Evolutionary conservation across 257 asterid genomes (phyloP).

Genomic region (Misopates orontium): DNA sequence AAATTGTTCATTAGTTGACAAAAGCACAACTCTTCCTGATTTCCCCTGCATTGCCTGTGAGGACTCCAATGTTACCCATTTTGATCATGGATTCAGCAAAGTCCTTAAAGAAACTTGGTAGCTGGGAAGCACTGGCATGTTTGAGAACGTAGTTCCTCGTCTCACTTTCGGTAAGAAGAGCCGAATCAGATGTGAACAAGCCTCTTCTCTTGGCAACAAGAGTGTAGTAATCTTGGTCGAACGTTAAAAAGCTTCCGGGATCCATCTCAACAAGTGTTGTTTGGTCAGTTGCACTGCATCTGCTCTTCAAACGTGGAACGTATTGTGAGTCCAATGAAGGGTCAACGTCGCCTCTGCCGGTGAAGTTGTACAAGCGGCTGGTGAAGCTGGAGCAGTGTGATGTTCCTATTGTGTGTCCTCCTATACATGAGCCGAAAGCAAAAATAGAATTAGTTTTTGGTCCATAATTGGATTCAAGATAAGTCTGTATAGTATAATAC

Average conservation of each 20-base stretch:
- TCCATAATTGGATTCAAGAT: neutral
- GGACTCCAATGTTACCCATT: conserved; percentile 51
- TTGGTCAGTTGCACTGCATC: conserved; percentile 41
- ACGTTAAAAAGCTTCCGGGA: conserved; percentile 51
- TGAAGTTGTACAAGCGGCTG: conserved; percentile 59
- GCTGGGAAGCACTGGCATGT: conserved; percentile 23
- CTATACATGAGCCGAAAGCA: conserved; percentile 21
- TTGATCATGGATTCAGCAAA: conserved; percentile 51
- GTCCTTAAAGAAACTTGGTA: conserved; percentile 38
- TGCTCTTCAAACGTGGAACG: conserved; percentile 32
- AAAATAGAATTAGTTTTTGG: neutral
- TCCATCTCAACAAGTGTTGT: conserved; percentile 56
- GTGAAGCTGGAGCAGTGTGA: conserved; percentile 57
- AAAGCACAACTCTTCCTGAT: conserved; percentile 48
- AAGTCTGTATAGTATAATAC: no score
- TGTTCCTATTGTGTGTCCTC: conserved; percentile 60
- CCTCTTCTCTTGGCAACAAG: conserved; percentile 48
- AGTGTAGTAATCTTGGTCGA: conserved; percentile 44
- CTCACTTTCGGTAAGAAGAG: conserved; percentile 41
- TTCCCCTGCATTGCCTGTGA: conserved; percentile 55
- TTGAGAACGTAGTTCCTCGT: conserved; percentile 37
- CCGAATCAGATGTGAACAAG: conserved; percentile 47
- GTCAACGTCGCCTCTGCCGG: conserved; percentile 60
- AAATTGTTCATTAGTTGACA: conserved; percentile 37
- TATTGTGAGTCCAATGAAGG: conserved; percentile 55